Evolutionary conservation across 2,329 filamentous ascomycete species (phyloP), one percentile per base, ranked within the genome.

Genomic region (Emydomyces testavorans): DNA sequence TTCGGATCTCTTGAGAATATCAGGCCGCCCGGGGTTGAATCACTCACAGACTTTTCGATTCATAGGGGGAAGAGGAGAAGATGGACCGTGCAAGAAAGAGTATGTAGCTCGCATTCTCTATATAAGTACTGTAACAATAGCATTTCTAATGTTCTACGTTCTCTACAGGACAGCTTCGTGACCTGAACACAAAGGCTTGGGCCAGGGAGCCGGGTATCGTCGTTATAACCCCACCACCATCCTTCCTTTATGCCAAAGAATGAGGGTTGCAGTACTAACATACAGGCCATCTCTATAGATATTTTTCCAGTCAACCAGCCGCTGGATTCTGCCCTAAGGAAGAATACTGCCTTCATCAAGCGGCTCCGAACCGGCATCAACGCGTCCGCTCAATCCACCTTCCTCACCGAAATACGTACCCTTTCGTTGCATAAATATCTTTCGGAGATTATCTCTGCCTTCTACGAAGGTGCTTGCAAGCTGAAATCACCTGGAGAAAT

Each of bases 301-400:
- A 71, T 93, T 53, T 87, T 93, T 61, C 69, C 78, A 46, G 80
- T 92, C 57, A 81, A 79, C 65, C 77, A 78, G 61, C 83, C 85
- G 24, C 82, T 96, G 61, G 90, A 96, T 67, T 94, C 90, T 45
- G 92, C 89, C 44, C 75, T 96, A 65, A 95, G 94, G 71, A 96
- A 95, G 73, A 96, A 96, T 60, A 96, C 90, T 3, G 88, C 89
- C 56, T 95, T 96, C 66, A 96, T 96, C 63, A 95, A 94, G 69
- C 86, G 90, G 60, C 75, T 96, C 48, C 85, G 90, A 58, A 95
- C 90, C 50, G 85, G 87, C 51, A 82, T 96, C 54, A 89, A 84
- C 54, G 71, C 85, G 41, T 75, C 87, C 49, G 85, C 84, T 48
- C 79, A 89, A 47, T 73, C 78, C 56, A 92, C 87, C 50, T 94